Evolutionary conservation across 176 grass and related monocot species (phyloP).

Genomic region (Cenchrus americanus): DNA sequence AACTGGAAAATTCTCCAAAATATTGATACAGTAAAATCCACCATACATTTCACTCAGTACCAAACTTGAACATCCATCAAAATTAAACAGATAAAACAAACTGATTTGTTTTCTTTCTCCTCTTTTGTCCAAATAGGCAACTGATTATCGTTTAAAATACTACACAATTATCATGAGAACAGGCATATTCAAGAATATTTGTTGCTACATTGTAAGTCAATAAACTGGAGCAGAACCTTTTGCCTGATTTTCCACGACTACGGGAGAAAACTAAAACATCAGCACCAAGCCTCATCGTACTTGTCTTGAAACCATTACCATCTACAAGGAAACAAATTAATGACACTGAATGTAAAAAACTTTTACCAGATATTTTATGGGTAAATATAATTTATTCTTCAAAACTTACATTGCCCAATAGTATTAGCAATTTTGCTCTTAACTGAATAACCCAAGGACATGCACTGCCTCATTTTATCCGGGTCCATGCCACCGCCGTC

Average conservation of each 20-base stretch:
- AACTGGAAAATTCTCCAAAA: neutral
- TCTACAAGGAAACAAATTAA: conserved; percentile 57
- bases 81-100: conserved; percentile 5
- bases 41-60: neutral
- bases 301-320: conserved; percentile 77
- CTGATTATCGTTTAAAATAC: too few species aligned
- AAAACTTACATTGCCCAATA: conserved; percentile 93
- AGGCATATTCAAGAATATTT: conserved; percentile 39
- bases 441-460: conserved; percentile 95
- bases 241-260: conserved; percentile 62
- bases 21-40: neutral
- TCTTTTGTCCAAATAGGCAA: too few species aligned
- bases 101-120: too few species aligned
- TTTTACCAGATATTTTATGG: conserved; percentile 24
- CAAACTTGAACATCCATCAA: conserved; percentile 11
- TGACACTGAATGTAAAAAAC: conserved; percentile 33
- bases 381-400: conserved; percentile 7
- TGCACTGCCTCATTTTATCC: conserved; percentile 98
- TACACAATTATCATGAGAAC: conserved; percentile 21
- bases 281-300: conserved; percentile 39
- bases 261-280: conserved; percentile 82
- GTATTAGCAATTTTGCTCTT: conserved; percentile 88
- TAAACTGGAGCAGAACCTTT: conserved; percentile 64
- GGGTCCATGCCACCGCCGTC: conserved; percentile 94
- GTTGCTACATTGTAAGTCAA: conserved; percentile 1